These are phyloP conservation scores for Furcasterigmium furcatum DNA, from an alignment of 2,329 filamentous ascomycete genomes.

Conservation along the genomic window DNA sequence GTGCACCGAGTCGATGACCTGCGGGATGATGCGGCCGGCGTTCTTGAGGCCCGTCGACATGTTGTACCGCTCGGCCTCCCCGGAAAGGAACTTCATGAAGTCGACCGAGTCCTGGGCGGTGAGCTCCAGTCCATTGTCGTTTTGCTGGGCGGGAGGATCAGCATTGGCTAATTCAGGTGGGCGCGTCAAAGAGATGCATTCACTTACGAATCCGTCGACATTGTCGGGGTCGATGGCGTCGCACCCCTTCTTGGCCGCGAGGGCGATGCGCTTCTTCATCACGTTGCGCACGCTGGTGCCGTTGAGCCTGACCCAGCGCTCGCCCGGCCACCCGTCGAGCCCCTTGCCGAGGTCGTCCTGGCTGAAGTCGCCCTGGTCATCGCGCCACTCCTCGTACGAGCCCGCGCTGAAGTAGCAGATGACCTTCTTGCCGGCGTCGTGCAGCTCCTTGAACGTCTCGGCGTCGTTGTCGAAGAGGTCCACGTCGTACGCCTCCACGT, in stretches of 20 bases:
- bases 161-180: slow-evolving; percentile 1
- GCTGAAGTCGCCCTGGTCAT: slow-evolving; percentile 54
- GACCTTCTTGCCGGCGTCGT: slow-evolving; percentile 54
- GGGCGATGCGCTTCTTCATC: slow-evolving; percentile 57
- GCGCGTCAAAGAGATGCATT: not conserved
- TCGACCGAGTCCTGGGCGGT: slow-evolving; percentile 53
- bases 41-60: slow-evolving; percentile 69
- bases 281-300: slow-evolving; percentile 58
- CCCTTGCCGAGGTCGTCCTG: slow-evolving; percentile 52
- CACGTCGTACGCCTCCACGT: slow-evolving; percentile 45
- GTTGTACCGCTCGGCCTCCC: slow-evolving; percentile 47
- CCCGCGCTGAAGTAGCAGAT: slow-evolving; percentile 77
- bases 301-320: slow-evolving; percentile 62
- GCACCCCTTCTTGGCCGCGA: slow-evolving; percentile 60
- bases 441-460: slow-evolving; percentile 48
- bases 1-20: slow-evolving; percentile 46
- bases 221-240: slow-evolving; percentile 71
- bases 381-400: slow-evolving; percentile 61
- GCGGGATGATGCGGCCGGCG: slow-evolving; percentile 53
- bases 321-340: slow-evolving; percentile 62
- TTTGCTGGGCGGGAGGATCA: slow-evolving; percentile 33
- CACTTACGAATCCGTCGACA: slow-evolving; percentile 60
- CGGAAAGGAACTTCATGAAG: slow-evolving; percentile 59
- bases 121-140: slow-evolving; percentile 59
- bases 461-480: slow-evolving; percentile 52